A percentile compares a stretch with the other conserved stretches of the same genome.
Conservation (phyloP, 768 basidiomycete genomes). For the Kondoa malvinella region DNA sequence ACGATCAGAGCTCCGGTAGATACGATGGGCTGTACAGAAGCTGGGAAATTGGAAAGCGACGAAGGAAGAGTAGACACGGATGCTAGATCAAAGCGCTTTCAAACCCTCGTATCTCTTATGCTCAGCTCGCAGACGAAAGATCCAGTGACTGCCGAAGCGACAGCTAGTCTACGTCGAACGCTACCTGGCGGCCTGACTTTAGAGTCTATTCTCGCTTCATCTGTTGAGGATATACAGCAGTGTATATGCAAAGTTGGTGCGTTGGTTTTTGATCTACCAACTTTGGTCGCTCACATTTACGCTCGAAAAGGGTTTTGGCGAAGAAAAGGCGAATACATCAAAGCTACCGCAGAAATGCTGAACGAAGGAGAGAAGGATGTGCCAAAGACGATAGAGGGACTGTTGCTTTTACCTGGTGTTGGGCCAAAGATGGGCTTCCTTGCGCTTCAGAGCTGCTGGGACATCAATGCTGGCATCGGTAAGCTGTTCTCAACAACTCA, state of each 20-base stretch:
- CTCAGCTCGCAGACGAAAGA: slow-evolving; percentile 81
- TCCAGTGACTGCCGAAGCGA: slow-evolving; percentile 43
- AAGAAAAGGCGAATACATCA: slow-evolving; percentile 37
- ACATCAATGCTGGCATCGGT: slow-evolving; percentile 33
- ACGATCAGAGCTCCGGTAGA: slow-evolving; percentile 7
- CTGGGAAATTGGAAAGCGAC: slow-evolving; percentile 5
- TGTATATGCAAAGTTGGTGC: slow-evolving; percentile 17
- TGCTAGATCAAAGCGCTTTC: slow-evolving; percentile 41
- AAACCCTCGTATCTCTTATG: slow-evolving; percentile 82
- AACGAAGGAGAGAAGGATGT: slow-evolving; percentile 66
- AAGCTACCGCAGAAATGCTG: slow-evolving; percentile 30
- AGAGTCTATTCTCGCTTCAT: slow-evolving; percentile 49
- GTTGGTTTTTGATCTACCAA: background rate
- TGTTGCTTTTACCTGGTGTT: slow-evolving; percentile 74
- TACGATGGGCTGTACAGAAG: slow-evolving; percentile 8
- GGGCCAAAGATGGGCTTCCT: slow-evolving; percentile 96
- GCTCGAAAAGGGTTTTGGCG: slow-evolving; percentile 88
- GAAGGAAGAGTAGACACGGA: background rate
- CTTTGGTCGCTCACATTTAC: slow-evolving; percentile 37
- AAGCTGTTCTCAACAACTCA: slow-evolving; percentile 35
- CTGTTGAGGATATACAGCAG: slow-evolving; percentile 40
- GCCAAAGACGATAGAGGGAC: slow-evolving; percentile 69
- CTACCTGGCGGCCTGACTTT: slow-evolving; percentile 67
- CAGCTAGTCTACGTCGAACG: slow-evolving; percentile 50
- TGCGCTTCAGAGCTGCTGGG: slow-evolving; percentile 41